Conservation (phyloP, 1,139 yeast genomes). For the Diutina sp. region DNA sequence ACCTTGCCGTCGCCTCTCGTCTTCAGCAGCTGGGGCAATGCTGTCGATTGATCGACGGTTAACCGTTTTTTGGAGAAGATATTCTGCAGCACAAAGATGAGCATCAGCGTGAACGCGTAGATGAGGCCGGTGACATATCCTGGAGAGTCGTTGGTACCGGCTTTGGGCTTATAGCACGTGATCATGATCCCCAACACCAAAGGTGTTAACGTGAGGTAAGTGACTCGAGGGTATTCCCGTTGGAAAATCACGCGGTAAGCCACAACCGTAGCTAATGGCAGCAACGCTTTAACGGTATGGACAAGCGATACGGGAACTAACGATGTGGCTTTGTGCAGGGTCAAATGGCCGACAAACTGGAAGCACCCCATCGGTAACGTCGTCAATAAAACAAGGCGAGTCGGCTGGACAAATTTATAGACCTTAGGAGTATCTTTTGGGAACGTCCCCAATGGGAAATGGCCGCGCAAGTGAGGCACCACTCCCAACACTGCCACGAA, state of each 20-base stretch:
- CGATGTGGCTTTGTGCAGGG: constrained; percentile 81
- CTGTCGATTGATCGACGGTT: constrained; percentile 20
- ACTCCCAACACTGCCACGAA: constrained; percentile 10
- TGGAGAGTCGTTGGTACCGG: constrained; percentile 10
- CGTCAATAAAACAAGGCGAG: constrained; percentile 40
- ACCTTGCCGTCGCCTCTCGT: constrained; percentile 27
- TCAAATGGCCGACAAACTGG: constrained; percentile 82
- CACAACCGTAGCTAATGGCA: constrained; percentile 79
- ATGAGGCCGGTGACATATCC: constrained; percentile 46
- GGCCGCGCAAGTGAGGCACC: constrained; percentile 4
- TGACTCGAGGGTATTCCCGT: constrained; percentile 43
- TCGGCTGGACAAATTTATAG: constrained; percentile 36
- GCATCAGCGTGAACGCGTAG: constrained; percentile 70
- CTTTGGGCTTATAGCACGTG: constrained; percentile 47
- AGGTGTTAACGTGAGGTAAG: constrained; percentile 70
- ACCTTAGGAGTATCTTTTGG: constrained; percentile 22
- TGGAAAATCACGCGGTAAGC: constrained; percentile 55
- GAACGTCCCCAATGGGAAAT: constrained; percentile 47
- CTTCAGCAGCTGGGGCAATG: constrained; percentile 6
- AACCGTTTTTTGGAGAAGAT: constrained; percentile 78
- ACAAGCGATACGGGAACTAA: constrained; percentile 83
- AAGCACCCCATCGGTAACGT: constrained; percentile 90
- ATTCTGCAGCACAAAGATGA: constrained; percentile 83
- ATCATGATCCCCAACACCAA: constrained; percentile 74
- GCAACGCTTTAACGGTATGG: constrained; percentile 81